A percentile compares a stretch with the other conserved stretches of the same genome.
Conservation (phyloP, 169 alveolate species). For the Eimeria acervulina region DNA sequence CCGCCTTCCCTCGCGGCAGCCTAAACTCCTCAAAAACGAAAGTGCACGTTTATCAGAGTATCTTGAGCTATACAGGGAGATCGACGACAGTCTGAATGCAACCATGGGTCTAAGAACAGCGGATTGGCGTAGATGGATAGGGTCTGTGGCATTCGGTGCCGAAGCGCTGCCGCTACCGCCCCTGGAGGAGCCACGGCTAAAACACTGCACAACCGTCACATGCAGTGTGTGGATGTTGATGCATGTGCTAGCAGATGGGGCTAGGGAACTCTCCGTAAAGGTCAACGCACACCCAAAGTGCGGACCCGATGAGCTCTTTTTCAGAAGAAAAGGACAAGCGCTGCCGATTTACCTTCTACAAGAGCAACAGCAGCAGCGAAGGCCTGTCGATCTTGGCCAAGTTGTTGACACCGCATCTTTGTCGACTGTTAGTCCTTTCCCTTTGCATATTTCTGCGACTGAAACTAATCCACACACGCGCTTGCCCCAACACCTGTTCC, state of each 20-base stretch:
- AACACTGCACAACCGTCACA: constrained; percentile 74
- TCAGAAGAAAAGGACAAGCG: constrained; percentile 8
- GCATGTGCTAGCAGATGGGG: constrained; percentile 79
- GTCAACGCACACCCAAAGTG: constrained; percentile 30
- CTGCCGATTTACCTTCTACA: constrained; percentile 30
- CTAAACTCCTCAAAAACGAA: not conserved
- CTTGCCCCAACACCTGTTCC: not conserved
- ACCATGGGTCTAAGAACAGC: constrained; percentile 38
- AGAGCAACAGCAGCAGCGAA: constrained; percentile 42
- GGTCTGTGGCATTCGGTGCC: constrained; percentile 24
- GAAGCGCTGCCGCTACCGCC: constrained; percentile 66
- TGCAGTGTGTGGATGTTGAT: constrained; percentile 81
- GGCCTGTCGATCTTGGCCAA: not conserved
- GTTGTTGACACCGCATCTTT: constrained; percentile 41
- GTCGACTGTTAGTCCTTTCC: not conserved
- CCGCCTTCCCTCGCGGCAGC: not conserved
- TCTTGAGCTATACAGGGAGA: constrained; percentile 29
- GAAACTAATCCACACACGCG: not conserved
- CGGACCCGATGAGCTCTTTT: constrained; percentile 20
- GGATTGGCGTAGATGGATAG: constrained; percentile 42
- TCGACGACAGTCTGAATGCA: not conserved
- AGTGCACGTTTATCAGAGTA: constrained; percentile 19
- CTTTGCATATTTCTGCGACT: not conserved
- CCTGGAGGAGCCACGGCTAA: constrained; percentile 69
- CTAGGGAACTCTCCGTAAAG: constrained; percentile 4